Evolutionary conservation across 2,329 filamentous ascomycete species (phyloP), one percentile per base, ranked within the genome.

Genomic region (Phyllosticta citribraziliensis): DNA sequence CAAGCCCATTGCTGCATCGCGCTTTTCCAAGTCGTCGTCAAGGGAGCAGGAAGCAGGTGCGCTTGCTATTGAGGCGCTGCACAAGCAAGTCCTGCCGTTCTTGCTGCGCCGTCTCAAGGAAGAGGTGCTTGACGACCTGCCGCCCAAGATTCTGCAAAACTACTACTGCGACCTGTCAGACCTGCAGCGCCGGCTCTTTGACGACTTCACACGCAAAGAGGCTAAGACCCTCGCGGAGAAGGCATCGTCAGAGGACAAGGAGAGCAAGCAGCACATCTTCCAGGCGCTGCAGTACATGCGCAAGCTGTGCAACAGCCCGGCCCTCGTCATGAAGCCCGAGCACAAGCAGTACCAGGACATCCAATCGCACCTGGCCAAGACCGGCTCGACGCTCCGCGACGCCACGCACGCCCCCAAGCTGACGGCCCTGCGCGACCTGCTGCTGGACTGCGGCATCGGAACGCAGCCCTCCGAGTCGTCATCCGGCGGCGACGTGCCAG

Each of bases 211-310:
- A 22, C 95, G 89, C 81, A 95, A 91, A 67, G 93, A 99, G 72
- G 87, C 91, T 70, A 95, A 91, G 75, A 88, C 90, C 65, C 83
- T 99, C 35, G 85, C 89, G 52, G 85, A 91, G 30, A 91, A 95
- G 70, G 91, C 93, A 14, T 86, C 86, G 27, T 86, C 88, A 25
- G 69, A 67, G 27, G 93, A 97, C 70, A 96, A 95, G 72, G 90
- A 96, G 64, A 87, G 91, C 66, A 99, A 99, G 74, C 89, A 96
- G 73, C 94, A 99, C 74, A 99, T 99, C 67, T 99, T 99, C 88
- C 93, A 97, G 73, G 94, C 95, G 3, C 77, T 99, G 53, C 95
- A 99, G 73, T 99, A 99, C 76, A 99, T 99, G 95, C 91, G 95
- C 64, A 97, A 97, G 77, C 84, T 99, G 5, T 99, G 94, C 82